These are phyloP conservation scores for Solanum chaucha DNA, from an alignment of 257 asterid genomes.

Conservation along the genomic window DNA sequence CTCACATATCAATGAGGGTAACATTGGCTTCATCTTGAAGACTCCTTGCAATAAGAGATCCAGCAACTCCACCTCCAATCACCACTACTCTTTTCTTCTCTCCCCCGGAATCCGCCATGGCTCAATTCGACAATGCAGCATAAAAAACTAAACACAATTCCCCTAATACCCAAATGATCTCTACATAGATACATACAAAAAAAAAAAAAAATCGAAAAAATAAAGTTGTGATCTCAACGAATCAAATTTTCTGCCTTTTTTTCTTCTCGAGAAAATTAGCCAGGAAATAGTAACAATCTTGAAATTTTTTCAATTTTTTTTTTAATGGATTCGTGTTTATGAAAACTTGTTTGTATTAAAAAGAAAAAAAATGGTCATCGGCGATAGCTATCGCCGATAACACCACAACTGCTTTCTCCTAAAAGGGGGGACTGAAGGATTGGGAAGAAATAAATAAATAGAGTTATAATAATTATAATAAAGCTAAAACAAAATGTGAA, in stretches of 20 bases:
- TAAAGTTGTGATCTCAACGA: no score
- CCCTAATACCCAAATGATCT: neutral
- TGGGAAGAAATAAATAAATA: neutral
- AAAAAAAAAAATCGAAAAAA: no score
- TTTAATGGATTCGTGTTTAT: neutral
- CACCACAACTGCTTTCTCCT: neutral
- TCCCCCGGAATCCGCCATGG: neutral
- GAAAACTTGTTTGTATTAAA: neutral
- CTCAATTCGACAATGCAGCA: neutral
- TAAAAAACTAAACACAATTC: neutral
- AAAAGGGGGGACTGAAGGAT: neutral
- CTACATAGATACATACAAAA: neutral
- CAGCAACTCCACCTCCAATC: slow-evolving; percentile 15
- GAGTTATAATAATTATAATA: neutral
- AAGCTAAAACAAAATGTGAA: neutral
- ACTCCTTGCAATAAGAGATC: slow-evolving; percentile 6
- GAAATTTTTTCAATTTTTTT: neutral
- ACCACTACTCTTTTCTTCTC: slow-evolving; percentile 7
- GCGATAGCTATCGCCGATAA: neutral
- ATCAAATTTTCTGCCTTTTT: no score
- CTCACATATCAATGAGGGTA: slow-evolving; percentile 8
- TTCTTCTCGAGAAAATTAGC: no score
- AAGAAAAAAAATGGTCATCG: neutral
- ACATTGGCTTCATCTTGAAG: slow-evolving; percentile 8
- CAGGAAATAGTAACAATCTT: no score